A percentile compares a stretch with the other conserved stretches of the same genome.
Conservation (phyloP, 495 filamentous ascomycete species). For the Trichoderma parareesei region DNA sequence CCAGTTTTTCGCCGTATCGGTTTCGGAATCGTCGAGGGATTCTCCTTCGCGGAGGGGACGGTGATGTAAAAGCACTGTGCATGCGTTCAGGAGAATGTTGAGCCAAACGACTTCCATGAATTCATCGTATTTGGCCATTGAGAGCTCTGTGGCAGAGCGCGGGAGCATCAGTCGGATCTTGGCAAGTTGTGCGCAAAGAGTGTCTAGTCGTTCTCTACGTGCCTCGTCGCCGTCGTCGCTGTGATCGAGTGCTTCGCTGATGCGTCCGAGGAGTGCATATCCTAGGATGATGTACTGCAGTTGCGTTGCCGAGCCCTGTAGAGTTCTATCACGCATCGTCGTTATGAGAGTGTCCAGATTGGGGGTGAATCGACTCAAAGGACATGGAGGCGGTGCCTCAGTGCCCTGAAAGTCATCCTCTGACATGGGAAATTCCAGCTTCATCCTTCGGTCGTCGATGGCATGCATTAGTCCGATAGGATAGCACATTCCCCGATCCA, state of each 20-base stretch:
- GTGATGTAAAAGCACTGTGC: not conserved
- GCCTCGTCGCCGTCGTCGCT: not conserved
- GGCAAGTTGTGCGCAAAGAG: not conserved
- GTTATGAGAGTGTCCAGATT: not conserved
- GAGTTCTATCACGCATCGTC: not conserved
- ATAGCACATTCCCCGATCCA: conserved; percentile 9
- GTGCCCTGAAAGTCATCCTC: not conserved
- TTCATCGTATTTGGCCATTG: not conserved
- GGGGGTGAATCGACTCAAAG: not conserved
- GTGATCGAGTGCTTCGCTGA: conserved; percentile 4
- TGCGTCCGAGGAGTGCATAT: conserved; percentile 2
- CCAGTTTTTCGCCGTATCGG: not conserved
- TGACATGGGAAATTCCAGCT: conserved; percentile 1
- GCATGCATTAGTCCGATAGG: conserved; percentile 1
- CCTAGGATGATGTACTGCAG: not conserved
- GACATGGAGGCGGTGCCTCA: not conserved
- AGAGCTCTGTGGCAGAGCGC: conserved; percentile 8
- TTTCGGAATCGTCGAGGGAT: not conserved
- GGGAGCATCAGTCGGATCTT: conserved; percentile 5
- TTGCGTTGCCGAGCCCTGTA: not conserved
- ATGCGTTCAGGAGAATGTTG: not conserved
- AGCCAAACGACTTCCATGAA: conserved; percentile 1
- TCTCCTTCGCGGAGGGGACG: not conserved
- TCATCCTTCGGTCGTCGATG: conserved; percentile 4
- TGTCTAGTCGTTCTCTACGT: not conserved